Conservation (phyloP, 768 basidiomycete species). For the Cystofilobasidium ferigula region DNA sequence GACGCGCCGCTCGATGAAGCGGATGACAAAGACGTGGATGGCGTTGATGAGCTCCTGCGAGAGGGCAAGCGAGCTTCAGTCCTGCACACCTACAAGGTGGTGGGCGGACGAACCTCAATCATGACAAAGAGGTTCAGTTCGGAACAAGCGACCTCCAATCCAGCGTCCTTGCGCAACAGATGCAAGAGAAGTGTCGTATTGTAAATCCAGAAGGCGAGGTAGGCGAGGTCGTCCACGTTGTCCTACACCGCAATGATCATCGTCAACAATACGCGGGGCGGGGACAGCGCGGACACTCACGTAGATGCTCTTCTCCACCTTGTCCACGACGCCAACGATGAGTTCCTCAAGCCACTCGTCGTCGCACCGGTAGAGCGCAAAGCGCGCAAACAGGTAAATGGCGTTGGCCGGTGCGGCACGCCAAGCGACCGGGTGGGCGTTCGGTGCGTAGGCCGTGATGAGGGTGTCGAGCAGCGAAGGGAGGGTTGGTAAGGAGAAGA, state of each 20-base stretch:
- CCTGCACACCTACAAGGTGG: too few relatives aligned
- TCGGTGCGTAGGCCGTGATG: conserved; percentile 62
- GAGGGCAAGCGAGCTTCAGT: neutral
- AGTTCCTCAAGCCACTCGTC: conserved; percentile 87
- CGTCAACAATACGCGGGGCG: neutral
- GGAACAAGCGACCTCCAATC: conserved; percentile 58
- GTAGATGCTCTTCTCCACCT: conserved; percentile 83
- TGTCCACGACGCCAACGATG: conserved; percentile 76
- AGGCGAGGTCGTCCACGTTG: conserved; percentile 71
- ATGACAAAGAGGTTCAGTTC: conserved; percentile 71
- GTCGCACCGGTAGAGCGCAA: conserved; percentile 62
- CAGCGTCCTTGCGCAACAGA: conserved; percentile 47
- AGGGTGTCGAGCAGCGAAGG: conserved; percentile 70
- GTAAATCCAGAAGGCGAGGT: conserved; percentile 86
- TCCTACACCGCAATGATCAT: conserved; percentile 43
- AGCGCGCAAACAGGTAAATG: conserved; percentile 79
- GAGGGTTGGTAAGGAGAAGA: conserved; percentile 70
- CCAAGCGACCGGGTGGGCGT: conserved; percentile 45
- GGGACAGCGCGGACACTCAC: conserved; percentile 45
- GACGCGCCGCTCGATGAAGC: conserved; percentile 77
- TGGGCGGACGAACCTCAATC: conserved; percentile 39
- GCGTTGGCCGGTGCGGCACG: conserved; percentile 79
- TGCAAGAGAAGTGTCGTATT: conserved; percentile 85
- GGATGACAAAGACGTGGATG: conserved; percentile 91
- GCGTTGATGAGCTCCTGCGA: conserved; percentile 81